These are phyloP conservation scores for Solanum phureja DNA, from an alignment of 257 asterid genomes.

Conservation along the genomic window DNA sequence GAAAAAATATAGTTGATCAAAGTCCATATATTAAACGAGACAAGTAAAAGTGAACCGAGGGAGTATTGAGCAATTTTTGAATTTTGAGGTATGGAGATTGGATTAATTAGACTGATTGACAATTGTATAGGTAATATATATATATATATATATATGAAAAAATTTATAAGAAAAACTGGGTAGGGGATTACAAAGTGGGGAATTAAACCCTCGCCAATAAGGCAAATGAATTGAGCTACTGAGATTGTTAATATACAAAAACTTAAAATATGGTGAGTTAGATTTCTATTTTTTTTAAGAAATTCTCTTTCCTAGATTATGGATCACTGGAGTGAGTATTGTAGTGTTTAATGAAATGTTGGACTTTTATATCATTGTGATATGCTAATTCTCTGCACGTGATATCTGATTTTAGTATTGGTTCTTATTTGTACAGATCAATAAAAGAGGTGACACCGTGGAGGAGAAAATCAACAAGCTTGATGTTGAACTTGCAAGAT, in stretches of 20 bases:
- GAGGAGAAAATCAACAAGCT: slow-evolving; percentile 86
- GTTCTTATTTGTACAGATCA: slow-evolving; percentile 35
- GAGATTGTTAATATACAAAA: not conserved
- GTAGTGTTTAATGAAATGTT: not conserved
- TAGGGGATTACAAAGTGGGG: not conserved
- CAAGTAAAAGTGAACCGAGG: not conserved
- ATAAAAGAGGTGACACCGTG: slow-evolving; percentile 80
- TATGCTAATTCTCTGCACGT: not conserved
- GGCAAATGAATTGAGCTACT: not conserved
- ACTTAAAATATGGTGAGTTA: not conserved
- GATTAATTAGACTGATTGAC: not conserved
- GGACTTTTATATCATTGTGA: not conserved
- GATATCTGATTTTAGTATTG: not conserved
- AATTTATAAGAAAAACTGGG: not conserved
- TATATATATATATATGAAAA: too few species aligned
- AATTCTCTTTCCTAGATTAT: not conserved
- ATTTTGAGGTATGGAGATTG: not conserved
- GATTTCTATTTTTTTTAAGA: not conserved
- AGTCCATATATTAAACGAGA: not conserved
- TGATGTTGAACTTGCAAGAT: slow-evolving; percentile 68
- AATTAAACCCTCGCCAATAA: not conserved
- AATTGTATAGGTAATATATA: not conserved
- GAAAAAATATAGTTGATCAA: not conserved
- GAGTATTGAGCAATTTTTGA: not conserved
- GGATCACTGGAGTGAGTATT: not conserved